These are phyloP conservation scores for Bipolaris zeicola DNA, from an alignment of 2,329 filamentous ascomycete species.

Conservation along the genomic window DNA sequence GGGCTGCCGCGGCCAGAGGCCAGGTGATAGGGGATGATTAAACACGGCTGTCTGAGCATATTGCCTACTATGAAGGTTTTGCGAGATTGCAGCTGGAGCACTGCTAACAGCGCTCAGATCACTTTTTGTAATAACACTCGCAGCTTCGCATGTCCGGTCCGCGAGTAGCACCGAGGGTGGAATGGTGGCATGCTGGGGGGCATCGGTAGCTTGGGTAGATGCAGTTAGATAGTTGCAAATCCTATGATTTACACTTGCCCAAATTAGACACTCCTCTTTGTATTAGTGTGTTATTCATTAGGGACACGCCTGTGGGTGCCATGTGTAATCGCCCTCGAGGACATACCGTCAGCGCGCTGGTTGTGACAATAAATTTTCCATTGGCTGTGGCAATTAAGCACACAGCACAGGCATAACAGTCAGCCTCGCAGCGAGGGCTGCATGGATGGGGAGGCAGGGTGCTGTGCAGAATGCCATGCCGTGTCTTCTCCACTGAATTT, in stretches of 20 bases:
- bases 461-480: background rate
- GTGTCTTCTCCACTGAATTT: slow-evolving; percentile 4
- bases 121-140: background rate
- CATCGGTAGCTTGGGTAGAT: background rate
- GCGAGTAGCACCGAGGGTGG: background rate
- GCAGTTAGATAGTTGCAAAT: background rate
- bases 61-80: slow-evolving; percentile 16
- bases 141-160: background rate
- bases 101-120: slow-evolving; percentile 17
- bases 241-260: background rate
- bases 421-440: background rate
- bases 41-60: slow-evolving; percentile 68
- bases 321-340: background rate
- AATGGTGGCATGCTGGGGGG: no score
- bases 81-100: slow-evolving; percentile 8
- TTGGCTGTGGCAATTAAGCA: background rate
- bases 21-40: slow-evolving; percentile 70
- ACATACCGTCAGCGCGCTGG: background rate
- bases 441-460: background rate
- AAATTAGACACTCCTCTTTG: background rate
- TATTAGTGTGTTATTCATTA: no score
- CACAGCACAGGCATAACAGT: background rate
- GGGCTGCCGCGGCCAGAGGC: slow-evolving; percentile 56
- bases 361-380: background rate
- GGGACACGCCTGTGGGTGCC: background rate